These are phyloP conservation scores for Neurospora sp. DNA, from an alignment of 495 filamentous ascomycete species.

Conservation along the genomic window DNA sequence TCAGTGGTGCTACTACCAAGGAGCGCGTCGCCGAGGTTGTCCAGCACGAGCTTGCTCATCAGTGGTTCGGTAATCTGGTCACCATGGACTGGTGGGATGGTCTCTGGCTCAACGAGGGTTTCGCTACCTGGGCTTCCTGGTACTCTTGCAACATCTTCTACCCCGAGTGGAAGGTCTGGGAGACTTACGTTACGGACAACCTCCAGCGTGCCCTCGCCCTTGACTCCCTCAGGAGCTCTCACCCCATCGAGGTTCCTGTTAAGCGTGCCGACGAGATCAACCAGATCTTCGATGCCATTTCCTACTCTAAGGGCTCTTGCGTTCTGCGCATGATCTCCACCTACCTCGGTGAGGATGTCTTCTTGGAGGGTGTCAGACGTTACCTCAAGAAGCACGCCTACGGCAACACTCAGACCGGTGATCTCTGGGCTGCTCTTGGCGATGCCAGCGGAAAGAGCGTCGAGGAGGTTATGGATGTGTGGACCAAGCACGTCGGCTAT, in stretches of 20 bases:
- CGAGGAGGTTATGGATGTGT: conserved; percentile 63
- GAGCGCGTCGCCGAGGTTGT: conserved; percentile 90
- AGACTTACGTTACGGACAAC: conserved; percentile 84
- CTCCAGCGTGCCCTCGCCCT: conserved; percentile 78
- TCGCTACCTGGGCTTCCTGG: conserved; percentile 80
- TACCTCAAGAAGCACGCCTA: conserved; percentile 97
- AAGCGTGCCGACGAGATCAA: conserved; percentile 93
- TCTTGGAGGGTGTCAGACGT: conserved; percentile 82
- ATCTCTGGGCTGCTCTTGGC: conserved; percentile 83
- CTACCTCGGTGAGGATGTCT: conserved; percentile 84
- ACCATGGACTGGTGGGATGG: conserved; percentile 99
- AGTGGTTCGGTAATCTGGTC: conserved; percentile 98
- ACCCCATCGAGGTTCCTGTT: conserved; percentile 95
- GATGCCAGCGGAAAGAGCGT: conserved; percentile 89
- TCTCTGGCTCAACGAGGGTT: conserved; percentile 96
- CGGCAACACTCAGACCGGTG: conserved; percentile 71
- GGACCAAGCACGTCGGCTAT: conserved; percentile 71
- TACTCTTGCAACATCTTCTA: conserved; percentile 79
- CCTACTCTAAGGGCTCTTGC: conserved; percentile 92
- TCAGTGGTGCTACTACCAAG: conserved; percentile 81
- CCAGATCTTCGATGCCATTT: conserved; percentile 98
- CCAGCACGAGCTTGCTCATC: conserved; percentile 94
- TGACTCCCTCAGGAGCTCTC: conserved; percentile 86
- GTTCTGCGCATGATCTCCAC: conserved; percentile 96
- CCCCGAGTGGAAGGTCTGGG: conserved; percentile 99